A percentile compares a stretch with the other conserved stretches of the same genome.
These are phyloP conservation scores for Claviceps sp. DNA, from an alignment of 2,329 filamentous ascomycete genomes.

Conservation along the genomic window DNA sequence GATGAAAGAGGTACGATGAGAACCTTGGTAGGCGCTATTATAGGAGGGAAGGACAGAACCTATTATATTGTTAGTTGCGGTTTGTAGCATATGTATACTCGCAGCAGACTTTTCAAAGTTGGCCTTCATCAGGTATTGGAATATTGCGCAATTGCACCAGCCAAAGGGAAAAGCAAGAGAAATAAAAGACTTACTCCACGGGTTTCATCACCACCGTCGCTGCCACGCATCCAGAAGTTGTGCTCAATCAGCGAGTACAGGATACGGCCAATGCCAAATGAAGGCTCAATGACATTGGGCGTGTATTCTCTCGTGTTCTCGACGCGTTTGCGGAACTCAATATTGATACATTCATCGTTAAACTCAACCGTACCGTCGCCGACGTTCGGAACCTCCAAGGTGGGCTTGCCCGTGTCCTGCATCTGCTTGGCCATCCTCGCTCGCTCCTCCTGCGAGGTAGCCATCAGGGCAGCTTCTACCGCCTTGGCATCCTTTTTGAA, in stretches of 20 bases:
- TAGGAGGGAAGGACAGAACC: slow-evolving; percentile 41
- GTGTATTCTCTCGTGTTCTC: slow-evolving; percentile 85
- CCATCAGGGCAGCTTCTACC: slow-evolving; percentile 66
- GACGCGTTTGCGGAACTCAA: slow-evolving; percentile 70
- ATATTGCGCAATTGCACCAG: neutral
- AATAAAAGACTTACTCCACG: slow-evolving; percentile 59
- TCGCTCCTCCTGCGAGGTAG: slow-evolving; percentile 65
- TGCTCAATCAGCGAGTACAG: slow-evolving; percentile 90
- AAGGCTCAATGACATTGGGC: slow-evolving; percentile 93
- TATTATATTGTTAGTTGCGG: slow-evolving; percentile 12
- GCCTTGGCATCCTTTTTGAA: slow-evolving; percentile 92
- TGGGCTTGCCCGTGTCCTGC: slow-evolving; percentile 58
- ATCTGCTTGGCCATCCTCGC: slow-evolving; percentile 68
- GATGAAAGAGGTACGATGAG: slow-evolving; percentile 79
- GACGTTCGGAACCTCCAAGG: slow-evolving; percentile 56
- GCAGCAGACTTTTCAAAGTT: neutral
- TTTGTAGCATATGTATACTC: slow-evolving; percentile 6
- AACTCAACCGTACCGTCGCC: slow-evolving; percentile 65
- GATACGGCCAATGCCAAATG: slow-evolving; percentile 92
- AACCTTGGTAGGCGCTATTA: slow-evolving; percentile 87
- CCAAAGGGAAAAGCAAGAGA: neutral
- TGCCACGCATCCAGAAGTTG: slow-evolving; percentile 75
- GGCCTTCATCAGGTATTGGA: neutral
- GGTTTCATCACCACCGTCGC: slow-evolving; percentile 51
- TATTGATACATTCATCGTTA: slow-evolving; percentile 62